phyloP scores from a whole-genome alignment of 805 yeast genomes.

The Sugiyamaella qingdaonensis region DNA sequence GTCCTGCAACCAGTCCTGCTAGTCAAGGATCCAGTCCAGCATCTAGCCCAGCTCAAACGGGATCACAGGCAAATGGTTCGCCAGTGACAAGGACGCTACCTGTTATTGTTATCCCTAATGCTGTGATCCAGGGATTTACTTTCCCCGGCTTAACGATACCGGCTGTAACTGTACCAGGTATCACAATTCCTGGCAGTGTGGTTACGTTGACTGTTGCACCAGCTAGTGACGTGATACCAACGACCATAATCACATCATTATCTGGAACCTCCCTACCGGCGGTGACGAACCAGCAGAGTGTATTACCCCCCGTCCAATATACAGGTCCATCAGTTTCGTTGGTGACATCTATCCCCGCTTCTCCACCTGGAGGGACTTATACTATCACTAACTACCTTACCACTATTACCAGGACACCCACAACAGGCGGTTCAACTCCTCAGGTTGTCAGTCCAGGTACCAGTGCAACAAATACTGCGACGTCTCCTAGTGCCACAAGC shows the following conservation, averaged over 20 bases:
- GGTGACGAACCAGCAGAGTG: background rate
- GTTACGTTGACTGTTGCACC: slow-evolving; percentile 2
- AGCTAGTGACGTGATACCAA: background rate
- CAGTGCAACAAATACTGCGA: background rate
- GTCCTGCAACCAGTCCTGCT: background rate
- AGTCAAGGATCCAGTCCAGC: background rate
- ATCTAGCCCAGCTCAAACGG: background rate
- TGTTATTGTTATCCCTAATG: background rate
- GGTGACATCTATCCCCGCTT: background rate
- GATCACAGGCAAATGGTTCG: background rate
- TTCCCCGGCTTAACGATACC: slow-evolving; percentile 19
- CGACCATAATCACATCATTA: background rate
- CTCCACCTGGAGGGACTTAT: background rate
- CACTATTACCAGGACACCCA: background rate
- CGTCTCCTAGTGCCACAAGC: background rate
- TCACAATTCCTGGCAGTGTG: slow-evolving; percentile 6
- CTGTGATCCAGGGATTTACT: slow-evolving; percentile 7
- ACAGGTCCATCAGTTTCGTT: background rate
- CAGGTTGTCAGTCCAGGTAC: background rate
- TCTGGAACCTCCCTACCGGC: slow-evolving; percentile 1
- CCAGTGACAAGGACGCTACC: background rate
- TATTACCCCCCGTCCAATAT: background rate
- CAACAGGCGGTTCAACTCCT: background rate
- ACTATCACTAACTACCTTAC: background rate
- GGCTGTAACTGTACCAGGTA: slow-evolving; percentile 11